Evolutionary conservation across 169 alveolate genomes (phyloP).

Genomic region (Cryptosporidium ryanae): DNA sequence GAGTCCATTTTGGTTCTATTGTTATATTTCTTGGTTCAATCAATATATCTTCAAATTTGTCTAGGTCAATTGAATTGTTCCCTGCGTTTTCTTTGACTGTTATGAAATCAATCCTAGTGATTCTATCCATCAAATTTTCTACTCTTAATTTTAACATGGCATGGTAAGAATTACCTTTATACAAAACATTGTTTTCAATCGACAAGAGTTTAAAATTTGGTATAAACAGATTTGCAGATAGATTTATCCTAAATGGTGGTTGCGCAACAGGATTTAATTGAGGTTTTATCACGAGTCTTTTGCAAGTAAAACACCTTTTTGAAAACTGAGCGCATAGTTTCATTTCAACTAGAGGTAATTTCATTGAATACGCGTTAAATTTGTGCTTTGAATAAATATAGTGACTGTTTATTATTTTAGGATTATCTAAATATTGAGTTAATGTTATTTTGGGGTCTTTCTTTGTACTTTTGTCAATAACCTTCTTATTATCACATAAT

Average conservation of each 20-base stretch:
- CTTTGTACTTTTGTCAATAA: background rate
- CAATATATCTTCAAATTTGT: background rate
- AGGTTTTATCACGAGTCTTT: conserved; percentile 77
- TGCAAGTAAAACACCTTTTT: conserved; percentile 75
- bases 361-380: background rate
- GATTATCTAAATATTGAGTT: conserved; percentile 47
- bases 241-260: conserved; percentile 74
- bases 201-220: conserved; percentile 45
- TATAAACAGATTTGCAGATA: conserved; percentile 46
- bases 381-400: background rate
- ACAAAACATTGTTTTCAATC: background rate
- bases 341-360: conserved; percentile 8
- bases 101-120: conserved; percentile 19
- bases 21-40: conserved; percentile 47
- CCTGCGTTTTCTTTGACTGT: background rate
- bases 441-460: background rate
- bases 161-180: background rate
- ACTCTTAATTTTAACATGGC: background rate
- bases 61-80: conserved; percentile 1
- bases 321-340: conserved; percentile 51
- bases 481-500: background rate
- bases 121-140: conserved; percentile 61
- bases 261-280: conserved; percentile 74
- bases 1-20: conserved; percentile 60
- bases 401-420: conserved; percentile 35